A percentile compares a stretch with the other conserved stretches of the same genome.
Conservation (phyloP, 1,284 basidiomycete species). For the Apiotrichum montevideense region DNA sequence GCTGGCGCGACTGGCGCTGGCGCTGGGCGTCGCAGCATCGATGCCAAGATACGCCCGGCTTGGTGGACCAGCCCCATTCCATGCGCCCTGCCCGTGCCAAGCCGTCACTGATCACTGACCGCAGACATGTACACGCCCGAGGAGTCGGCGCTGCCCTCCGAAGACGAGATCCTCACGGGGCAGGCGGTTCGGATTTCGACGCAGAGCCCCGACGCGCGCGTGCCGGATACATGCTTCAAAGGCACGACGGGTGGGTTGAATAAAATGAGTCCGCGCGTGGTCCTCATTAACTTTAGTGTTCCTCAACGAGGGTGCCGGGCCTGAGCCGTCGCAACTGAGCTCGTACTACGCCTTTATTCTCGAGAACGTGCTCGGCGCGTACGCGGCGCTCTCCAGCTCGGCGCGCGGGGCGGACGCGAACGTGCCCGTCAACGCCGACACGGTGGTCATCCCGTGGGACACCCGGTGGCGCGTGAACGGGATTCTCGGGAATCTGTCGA, state of each 20-base stretch:
- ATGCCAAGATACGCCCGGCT: too few relatives aligned
- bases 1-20: too few relatives aligned
- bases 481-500: constrained; percentile 7
- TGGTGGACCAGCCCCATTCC: too few relatives aligned
- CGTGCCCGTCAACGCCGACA: constrained; percentile 5
- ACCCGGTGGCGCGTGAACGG: constrained; percentile 22
- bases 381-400: constrained; percentile 1
- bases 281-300: constrained; percentile 12
- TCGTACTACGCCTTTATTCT: constrained; percentile 25
- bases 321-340: constrained; percentile 14
- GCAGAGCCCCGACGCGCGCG: not conserved
- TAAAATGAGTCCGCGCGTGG: not conserved
- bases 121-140: constrained; percentile 5
- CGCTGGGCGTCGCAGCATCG: too few relatives aligned
- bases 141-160: constrained; percentile 3
- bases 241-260: not conserved
- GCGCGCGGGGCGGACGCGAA: not conserved
- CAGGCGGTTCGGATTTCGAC: not conserved
- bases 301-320: constrained; percentile 20
- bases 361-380: constrained; percentile 17
- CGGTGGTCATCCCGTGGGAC: constrained; percentile 22
- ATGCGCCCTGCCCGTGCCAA: not conserved
- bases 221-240: not conserved
- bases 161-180: constrained; percentile 15
- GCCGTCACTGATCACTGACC: not conserved